These are phyloP conservation scores for Cyclostephanos invisitatus DNA, from an alignment of 108 stramenopile species.

Conservation along the genomic window DNA sequence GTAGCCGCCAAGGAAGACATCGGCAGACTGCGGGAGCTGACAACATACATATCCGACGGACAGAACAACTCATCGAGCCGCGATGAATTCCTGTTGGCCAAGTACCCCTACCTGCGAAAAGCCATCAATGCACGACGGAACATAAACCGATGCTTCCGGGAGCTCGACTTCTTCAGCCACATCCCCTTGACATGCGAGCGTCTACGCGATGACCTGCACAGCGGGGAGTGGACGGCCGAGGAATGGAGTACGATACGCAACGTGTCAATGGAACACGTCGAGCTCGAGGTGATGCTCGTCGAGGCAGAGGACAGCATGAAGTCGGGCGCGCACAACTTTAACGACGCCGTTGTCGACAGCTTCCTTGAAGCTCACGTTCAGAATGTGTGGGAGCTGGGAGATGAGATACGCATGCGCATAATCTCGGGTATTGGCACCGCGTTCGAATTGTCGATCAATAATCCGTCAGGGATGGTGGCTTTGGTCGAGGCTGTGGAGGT, in stretches of 20 bases:
- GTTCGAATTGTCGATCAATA: conserved; percentile 83
- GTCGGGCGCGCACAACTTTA: conserved; percentile 35
- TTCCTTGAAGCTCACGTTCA: conserved; percentile 85
- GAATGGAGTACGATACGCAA: conserved; percentile 85
- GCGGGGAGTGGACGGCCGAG: conserved; percentile 80
- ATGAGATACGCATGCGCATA: conserved; percentile 86
- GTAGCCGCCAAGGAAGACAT: conserved; percentile 80
- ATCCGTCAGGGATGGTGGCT: conserved; percentile 90
- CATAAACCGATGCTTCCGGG: conserved; percentile 79
- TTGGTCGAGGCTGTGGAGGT: conserved; percentile 89
- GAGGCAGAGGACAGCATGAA: conserved; percentile 91
- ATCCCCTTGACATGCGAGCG: conserved; percentile 86
- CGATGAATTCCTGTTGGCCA: conserved; percentile 65
- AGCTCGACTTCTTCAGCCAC: conserved; percentile 84
- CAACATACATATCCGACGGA: conserved; percentile 78
- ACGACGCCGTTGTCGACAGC: conserved; percentile 73
- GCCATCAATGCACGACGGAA: conserved; percentile 86
- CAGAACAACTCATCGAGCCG: conserved; percentile 25
- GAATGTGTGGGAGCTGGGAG: conserved; percentile 93
- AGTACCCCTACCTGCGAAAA: conserved; percentile 76
- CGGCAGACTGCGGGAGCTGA: conserved; percentile 77
- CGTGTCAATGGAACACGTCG: conserved; percentile 84
- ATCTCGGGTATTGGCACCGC: conserved; percentile 77
- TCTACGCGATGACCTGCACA: conserved; percentile 80
- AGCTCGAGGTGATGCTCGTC: conserved; percentile 84